Evolutionary conservation across 805 yeast genomes (phyloP), one percentile per base, ranked within the genome.

Genomic region (Hyphopichia homilentoma): DNA sequence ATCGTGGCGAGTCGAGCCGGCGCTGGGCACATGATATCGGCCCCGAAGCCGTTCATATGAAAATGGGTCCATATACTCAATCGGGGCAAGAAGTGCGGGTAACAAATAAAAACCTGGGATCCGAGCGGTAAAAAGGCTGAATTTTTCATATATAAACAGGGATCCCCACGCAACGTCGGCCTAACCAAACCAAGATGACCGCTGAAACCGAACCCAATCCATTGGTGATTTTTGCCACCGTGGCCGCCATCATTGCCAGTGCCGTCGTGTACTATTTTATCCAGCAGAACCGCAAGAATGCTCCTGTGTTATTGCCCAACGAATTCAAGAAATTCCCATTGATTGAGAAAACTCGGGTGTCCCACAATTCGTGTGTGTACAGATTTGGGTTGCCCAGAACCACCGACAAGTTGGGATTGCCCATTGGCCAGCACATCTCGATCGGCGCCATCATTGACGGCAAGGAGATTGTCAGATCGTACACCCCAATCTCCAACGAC

Each of bases 351-450:
- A 79, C 82, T 16, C 71, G 79, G 25, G 68, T 90, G 16, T 72
- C 84, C 25, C 90, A 84, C 57, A 87, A 89, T 61, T 75, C 95
- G 17, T 84, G 89, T 27, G 61, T 87, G 38, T 85, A 86, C 65
- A 76, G 89, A 52, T 87, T 90, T 53, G 85, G 81, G 8, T 73
- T 90, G 46, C 96, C 96, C 33, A 70, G 74, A 41, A 70, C 80
- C 22, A 70, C 76, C 32, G 88, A 84, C 54, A 68, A 78, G 28
- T 73, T 90, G 41, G 96, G 96, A 7, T 72, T 90, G 43, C 96
- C 96, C 35, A 81, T 86, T 51, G 97, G 97, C 33, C 97, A 90
- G 65, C 97, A 90, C 57, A 81, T 90, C 53, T 75, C 87, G 27
- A 78, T 89, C 47, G 76, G 77, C 14, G 90, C 94, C 13, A 66